Base-by-base conservation (phyloP, 768 basidiomycete genomes). In the Dacryopinax primogenitus region DNA sequence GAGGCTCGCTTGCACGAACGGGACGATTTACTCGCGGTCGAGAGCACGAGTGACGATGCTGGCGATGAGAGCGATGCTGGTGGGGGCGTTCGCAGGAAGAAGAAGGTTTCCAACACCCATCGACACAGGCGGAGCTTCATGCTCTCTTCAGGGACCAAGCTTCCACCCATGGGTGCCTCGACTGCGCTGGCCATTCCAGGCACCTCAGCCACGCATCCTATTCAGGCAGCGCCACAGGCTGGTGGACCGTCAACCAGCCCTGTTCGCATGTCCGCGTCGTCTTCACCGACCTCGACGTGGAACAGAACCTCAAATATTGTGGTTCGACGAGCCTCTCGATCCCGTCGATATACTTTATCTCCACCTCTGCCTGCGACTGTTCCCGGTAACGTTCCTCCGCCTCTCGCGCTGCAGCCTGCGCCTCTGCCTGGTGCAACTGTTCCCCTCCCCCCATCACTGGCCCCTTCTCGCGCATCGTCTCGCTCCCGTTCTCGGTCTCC, bases 401-500 rank as follows among this genome's bases (percentile, higher is more conserved):
- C 30, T 18, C 30, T 32, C 18, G 13, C 26, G 30, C 51, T 28
- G 51, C n/a, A n/a, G n/a, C n/a, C n/a, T n/a, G 51, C 51, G 15
- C 51, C 51, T 30, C 26, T 58, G 30, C 51, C 51, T 58, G 51
- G 51, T 9, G 11, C 51, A 6, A 32, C 37, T n/a, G 37, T 58
- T 32, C 51, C 51, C 4, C 51, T 58, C 26, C 66, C 69, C 34
- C 51, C 66, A 16, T 62, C 63, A 33, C 80, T 85, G 21, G 78
- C 83, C 62, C 84, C 78, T 64, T 92, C 91, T 64, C 85, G 83
- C 33, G 85, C 87, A 69, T 90, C 87, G 72, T 98, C 95, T 23
- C 88, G 95, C 34, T 96, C 93, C 64, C 86, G 94, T 51, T 98
- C 95, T 3, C 84, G 93, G 41, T 97, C 96, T 0, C 94, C 93